Evolutionary conservation across 257 asterid genomes (phyloP), one percentile per base, ranked within the genome.

Genomic region (Solanum chmielewskii): DNA sequence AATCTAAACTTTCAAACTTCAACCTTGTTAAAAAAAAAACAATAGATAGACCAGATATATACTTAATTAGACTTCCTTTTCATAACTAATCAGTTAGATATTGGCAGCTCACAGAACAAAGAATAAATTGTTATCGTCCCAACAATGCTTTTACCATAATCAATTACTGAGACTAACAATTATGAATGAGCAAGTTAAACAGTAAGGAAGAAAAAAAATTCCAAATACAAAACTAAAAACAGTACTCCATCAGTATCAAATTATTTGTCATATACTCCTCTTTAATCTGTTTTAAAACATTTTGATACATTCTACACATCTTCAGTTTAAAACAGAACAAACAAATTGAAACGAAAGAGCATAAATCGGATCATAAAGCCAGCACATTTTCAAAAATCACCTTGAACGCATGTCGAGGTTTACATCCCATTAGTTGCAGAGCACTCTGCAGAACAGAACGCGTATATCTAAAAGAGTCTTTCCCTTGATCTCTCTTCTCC

Each of bases 351-450:
- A 66, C 20, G 11, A 18, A 56, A 56, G n/a, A 52, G n/a, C n/a
- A 15, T 74, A 23, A 23, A 76, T 76, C 39, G 1, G 64, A 78
- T 27, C 64, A 78, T 16, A 78, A 78, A 45, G 14, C 16, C 5
- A 2, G 10, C 64, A 78, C 84, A 44, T 78, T 45, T 1, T 13
- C 37, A 14, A 7, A 49, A 35, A 0, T 29, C 75, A 97, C 99
- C 99, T 97, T 97, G 88, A 97, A 96, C 75, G 99, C 98, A 87
- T 97, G 99, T 59, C 99, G 94, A 91, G 99, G 91, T 90, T 97
- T 97, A 92, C 99, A 97, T 39, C 99, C 99, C 97, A 97, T 97
- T 88, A 97, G 98, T 52, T 97, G 99, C 89, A 97, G 92, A 91
- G 99, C 93, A 85, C 96, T 95, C 95, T 96, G 98, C 85, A 97